Evolutionary conservation across 1,284 basidiomycete genomes (phyloP), one percentile per base, ranked within the genome.

Genomic region (Pyrrhoderma lamaoense): DNA sequence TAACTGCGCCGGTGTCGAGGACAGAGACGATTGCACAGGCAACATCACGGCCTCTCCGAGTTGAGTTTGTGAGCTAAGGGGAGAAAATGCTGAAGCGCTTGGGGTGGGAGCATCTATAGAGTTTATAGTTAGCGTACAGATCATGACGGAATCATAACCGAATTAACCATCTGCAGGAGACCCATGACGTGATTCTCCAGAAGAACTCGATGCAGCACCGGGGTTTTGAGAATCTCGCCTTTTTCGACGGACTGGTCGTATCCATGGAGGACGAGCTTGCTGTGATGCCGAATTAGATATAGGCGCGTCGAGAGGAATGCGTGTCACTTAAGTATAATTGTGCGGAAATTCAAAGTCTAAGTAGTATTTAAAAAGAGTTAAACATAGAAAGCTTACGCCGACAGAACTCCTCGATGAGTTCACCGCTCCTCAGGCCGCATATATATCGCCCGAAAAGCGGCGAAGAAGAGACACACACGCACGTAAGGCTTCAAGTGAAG

Each of bases 341-440:
- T 47, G 43, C 45, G 22, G 2, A 21, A 9, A 23, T 47, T 23
- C 19, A 49, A 37, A 49, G 49, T 53, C 45, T 49, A 49, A 43
- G 13, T 19, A 31, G 27, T 31, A 31, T 31, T 31, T 7, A 11
- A 49, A 16, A 23, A 31, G 3, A 21, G 13, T 40, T 3, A 27
- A 50, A 45, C 47, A 53, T 38, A 49, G 31, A 34, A 18, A 19
- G 78, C 86, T 70, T 64, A 92, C 90, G 71, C 62, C 90, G 80
- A 69, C 91, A 93, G 61, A 93, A 92, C 64, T 93, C 91, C 65
- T 93, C 90, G 74, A 94, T 85, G 36, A 93, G 76, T 67, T 93
- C 91, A 39, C 90, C 89, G 44, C 86, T 90, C 43, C 91, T 74
- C 47, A 91, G 76, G 1, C 91, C 91, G 62, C 90, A 93, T 16